phyloP scores from a whole-genome alignment of 257 asterid species.

The Nicotiana tabacum region DNA sequence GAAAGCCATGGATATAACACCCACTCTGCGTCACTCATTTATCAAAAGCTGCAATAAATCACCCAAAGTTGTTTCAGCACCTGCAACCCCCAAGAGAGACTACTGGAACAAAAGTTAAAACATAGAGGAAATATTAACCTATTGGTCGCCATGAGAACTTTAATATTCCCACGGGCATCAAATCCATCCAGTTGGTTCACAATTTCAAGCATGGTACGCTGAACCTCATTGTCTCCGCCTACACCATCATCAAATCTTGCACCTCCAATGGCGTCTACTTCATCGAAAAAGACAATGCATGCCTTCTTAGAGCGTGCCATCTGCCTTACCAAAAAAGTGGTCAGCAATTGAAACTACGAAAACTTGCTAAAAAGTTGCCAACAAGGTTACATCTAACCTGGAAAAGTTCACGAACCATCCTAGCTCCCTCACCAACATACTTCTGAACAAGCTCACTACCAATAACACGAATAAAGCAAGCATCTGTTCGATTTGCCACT shows the following conservation, averaged over 20 bases:
- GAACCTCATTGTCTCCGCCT: slow-evolving; percentile 99
- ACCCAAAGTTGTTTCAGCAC: background rate
- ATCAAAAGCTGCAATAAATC: background rate
- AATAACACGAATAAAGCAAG: slow-evolving; percentile 93
- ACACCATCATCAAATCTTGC: slow-evolving; percentile 97
- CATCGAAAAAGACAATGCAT: slow-evolving; percentile 95
- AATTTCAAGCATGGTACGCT: slow-evolving; percentile 97
- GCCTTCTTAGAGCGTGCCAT: slow-evolving; percentile 99
- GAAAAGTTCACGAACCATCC: slow-evolving; percentile 98
- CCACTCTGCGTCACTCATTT: background rate
- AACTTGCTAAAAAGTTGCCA: background rate
- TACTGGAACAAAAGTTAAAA: background rate
- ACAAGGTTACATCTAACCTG: slow-evolving; percentile 42
- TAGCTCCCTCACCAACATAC: slow-evolving; percentile 98
- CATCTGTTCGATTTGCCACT: slow-evolving; percentile 97
- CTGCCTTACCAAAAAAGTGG: slow-evolving; percentile 29
- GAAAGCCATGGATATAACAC: background rate
- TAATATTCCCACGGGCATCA: slow-evolving; percentile 97
- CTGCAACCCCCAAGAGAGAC: background rate
- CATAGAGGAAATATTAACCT: slow-evolving; percentile 35
- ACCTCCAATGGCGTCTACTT: slow-evolving; percentile 97
- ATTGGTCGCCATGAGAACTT: slow-evolving; percentile 98
- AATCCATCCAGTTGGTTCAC: slow-evolving; percentile 98
- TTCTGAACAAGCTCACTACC: slow-evolving; percentile 99
- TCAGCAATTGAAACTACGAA: background rate